These are phyloP conservation scores for Geotrichum restrictum DNA, from an alignment of 1,139 yeast genomes.

Conservation along the genomic window DNA sequence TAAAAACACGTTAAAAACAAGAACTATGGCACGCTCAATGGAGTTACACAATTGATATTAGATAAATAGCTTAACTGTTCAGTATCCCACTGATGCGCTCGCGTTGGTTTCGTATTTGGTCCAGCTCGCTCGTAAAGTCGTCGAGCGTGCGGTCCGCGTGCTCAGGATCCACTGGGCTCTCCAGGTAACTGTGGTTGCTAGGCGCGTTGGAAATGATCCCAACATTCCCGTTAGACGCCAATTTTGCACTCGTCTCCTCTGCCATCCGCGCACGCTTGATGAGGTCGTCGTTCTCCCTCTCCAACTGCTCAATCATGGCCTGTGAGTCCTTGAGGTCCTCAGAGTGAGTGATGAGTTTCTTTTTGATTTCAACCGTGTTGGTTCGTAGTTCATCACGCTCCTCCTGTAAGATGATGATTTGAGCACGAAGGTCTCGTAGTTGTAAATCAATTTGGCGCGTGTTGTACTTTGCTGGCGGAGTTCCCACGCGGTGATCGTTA, in stretches of 20 bases:
- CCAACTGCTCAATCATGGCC: conserved; percentile 25
- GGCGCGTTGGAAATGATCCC: conserved; percentile 7
- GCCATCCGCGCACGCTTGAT: conserved; percentile 19
- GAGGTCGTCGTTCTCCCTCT: conserved; percentile 23
- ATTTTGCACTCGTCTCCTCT: conserved; percentile 13
- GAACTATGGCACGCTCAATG: too few species aligned
- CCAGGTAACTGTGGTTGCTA: not conserved
- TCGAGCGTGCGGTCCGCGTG: conserved; percentile 30
- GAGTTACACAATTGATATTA: too few species aligned
- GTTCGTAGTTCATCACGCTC: conserved; percentile 79
- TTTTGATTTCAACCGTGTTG: conserved; percentile 34
- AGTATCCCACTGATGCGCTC: conserved; percentile 25
- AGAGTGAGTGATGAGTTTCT: conserved; percentile 35
- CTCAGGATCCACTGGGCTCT: conserved; percentile 24
- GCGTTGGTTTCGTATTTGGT: conserved; percentile 28
- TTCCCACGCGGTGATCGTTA: conserved; percentile 21
- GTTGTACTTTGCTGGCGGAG: conserved; percentile 46
- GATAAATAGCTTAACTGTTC: conserved; percentile 5
- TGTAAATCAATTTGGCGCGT: conserved; percentile 72
- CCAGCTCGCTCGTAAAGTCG: conserved; percentile 28
- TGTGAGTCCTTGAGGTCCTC: conserved; percentile 33
- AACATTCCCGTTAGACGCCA: not conserved
- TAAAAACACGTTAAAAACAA: not conserved
- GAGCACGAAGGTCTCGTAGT: conserved; percentile 80
- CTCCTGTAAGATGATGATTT: conserved; percentile 70